A percentile compares a stretch with the other conserved stretches of the same genome.
These are phyloP conservation scores for Leishmania mexicana DNA, from an alignment of 208 protist species.

Conservation along the genomic window DNA sequence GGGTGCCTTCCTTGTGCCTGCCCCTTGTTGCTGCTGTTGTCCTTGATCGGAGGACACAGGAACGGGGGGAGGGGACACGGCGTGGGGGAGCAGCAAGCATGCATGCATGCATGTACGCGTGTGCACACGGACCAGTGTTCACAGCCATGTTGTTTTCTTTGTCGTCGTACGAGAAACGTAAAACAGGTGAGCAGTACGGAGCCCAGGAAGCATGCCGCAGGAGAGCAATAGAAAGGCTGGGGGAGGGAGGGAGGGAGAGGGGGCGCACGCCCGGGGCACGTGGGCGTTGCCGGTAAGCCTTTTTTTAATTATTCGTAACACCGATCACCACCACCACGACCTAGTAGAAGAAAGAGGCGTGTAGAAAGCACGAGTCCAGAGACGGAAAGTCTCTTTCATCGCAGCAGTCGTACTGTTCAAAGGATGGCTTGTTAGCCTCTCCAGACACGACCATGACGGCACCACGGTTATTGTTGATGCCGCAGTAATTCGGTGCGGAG, in stretches of 20 bases:
- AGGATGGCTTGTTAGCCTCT: constrained; percentile 23
- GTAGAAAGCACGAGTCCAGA: constrained; percentile 21
- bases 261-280: not conserved
- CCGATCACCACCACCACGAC: not conserved
- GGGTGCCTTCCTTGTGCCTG: too few relatives aligned
- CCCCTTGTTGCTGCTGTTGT: too few relatives aligned
- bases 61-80: not conserved
- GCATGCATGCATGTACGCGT: not conserved
- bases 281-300: too few relatives aligned
- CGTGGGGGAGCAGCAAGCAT: too few relatives aligned
- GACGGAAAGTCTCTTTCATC: constrained; percentile 19
- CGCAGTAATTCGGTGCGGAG: constrained; percentile 81
- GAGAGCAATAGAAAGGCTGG: not conserved
- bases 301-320: too few relatives aligned
- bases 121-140: too few relatives aligned
- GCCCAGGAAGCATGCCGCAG: not conserved
- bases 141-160: not conserved
- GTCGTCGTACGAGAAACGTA: not conserved
- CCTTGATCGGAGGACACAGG: too few relatives aligned
- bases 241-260: not conserved
- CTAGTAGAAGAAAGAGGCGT: constrained; percentile 34
- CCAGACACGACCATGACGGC: constrained; percentile 52
- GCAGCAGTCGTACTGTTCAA: constrained; percentile 44
- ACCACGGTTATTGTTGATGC: constrained; percentile 69
- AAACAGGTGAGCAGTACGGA: not conserved